phyloP scores from a whole-genome alignment of 257 asterid species.

The Solanum tarapatanum region DNA sequence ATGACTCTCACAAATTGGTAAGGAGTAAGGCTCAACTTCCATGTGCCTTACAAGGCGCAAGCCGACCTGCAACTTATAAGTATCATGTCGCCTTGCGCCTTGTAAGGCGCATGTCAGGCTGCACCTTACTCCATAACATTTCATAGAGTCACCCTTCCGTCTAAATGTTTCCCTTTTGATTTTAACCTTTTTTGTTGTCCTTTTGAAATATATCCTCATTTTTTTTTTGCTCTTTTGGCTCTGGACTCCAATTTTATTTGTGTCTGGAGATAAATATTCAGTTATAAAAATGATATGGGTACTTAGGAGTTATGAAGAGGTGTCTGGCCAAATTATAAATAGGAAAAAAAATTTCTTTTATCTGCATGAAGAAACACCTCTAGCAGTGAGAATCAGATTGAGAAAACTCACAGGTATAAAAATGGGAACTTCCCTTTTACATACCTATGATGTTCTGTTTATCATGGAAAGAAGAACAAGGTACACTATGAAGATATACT shows the following conservation, averaged over 20 bases:
- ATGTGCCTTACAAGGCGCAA: background rate
- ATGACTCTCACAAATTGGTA: constrained; percentile 52
- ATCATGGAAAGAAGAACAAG: background rate
- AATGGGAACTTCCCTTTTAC: background rate
- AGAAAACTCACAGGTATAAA: background rate
- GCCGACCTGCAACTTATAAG: background rate
- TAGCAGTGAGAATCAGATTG: background rate
- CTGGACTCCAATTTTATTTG: background rate
- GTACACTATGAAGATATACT: background rate
- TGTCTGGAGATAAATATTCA: background rate
- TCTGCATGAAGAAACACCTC: background rate
- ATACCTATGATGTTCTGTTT: background rate
- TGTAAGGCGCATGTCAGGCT: background rate
- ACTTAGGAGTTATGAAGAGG: background rate
- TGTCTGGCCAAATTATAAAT: no score
- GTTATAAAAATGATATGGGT: background rate
- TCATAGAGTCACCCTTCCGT: background rate
- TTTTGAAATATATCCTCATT: no score
- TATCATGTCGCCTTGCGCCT: background rate
- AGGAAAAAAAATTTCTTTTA: no score
- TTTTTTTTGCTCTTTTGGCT: background rate
- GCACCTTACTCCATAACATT: background rate
- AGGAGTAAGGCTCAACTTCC: background rate
- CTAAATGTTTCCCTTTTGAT: background rate
- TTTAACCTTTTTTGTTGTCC: background rate